Percentiles rank a stretch among this genome's conserved stretches.
Conservation (phyloP, 2,329 filamentous ascomycete genomes). For the Lasiodiplodia sp. region DNA sequence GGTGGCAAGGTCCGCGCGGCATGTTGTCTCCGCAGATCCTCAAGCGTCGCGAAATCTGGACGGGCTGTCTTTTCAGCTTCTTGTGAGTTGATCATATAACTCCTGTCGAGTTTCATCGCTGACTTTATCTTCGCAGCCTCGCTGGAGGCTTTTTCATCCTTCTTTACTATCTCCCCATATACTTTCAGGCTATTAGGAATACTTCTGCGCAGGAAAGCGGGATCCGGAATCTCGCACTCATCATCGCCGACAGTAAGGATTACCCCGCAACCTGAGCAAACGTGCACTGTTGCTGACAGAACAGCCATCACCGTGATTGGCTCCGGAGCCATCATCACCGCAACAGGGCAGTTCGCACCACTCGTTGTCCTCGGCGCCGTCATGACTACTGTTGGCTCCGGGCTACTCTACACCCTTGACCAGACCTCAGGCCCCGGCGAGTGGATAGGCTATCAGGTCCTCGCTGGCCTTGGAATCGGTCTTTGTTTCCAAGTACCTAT, state of each 20-base stretch:
- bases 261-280: neutral
- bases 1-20: slow-evolving; percentile 19
- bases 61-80: slow-evolving; percentile 37
- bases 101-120: neutral
- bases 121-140: neutral
- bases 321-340: slow-evolving; percentile 42
- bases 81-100: neutral
- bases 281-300: neutral
- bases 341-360: slow-evolving; percentile 52
- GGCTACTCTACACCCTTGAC: slow-evolving; percentile 38
- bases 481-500: slow-evolving; percentile 33
- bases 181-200: slow-evolving; percentile 54
- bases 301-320: slow-evolving; percentile 37
- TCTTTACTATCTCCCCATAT: slow-evolving; percentile 50
- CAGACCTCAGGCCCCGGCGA: slow-evolving; percentile 29
- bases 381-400: slow-evolving; percentile 40
- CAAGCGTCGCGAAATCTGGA: neutral
- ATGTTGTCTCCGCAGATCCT: slow-evolving; percentile 2
- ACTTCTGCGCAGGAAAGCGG: slow-evolving; percentile 42
- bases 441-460: slow-evolving; percentile 44
- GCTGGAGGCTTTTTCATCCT: slow-evolving; percentile 32
- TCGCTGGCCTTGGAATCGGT: slow-evolving; percentile 36
- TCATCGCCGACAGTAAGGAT: slow-evolving; percentile 40
- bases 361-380: slow-evolving; percentile 46
- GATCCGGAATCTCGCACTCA: slow-evolving; percentile 42